Evolutionary conservation across 2,329 filamentous ascomycete genomes (phyloP).

Genomic region (Claviceps africana): DNA sequence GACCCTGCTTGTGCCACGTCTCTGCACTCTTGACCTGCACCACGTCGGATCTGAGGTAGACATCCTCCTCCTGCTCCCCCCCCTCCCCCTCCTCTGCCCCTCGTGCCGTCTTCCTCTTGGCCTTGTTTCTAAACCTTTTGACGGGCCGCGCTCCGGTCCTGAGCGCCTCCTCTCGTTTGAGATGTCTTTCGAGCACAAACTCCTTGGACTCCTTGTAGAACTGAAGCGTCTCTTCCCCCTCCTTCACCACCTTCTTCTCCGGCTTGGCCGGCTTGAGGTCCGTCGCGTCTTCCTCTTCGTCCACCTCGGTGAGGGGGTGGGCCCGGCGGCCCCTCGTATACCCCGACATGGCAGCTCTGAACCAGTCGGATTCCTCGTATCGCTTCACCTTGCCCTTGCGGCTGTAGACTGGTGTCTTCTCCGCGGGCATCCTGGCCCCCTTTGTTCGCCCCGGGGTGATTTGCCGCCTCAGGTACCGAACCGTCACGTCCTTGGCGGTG

Average conservation of each 20-base stretch:
- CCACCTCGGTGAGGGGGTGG: constrained; percentile 50
- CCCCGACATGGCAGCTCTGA: constrained; percentile 61
- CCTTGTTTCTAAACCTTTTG: constrained; percentile 59
- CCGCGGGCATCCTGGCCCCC: constrained; percentile 60
- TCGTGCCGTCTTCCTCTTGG: constrained; percentile 47
- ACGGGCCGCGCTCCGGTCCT: constrained; percentile 53
- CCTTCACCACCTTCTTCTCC: constrained; percentile 58
- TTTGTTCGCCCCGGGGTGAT: constrained; percentile 82
- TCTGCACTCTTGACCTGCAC: constrained; percentile 80
- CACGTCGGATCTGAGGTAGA: constrained; percentile 68
- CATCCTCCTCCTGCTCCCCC: constrained; percentile 57
- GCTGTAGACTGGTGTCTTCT: constrained; percentile 71
- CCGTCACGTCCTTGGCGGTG: constrained; percentile 87
- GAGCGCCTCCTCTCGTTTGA: constrained; percentile 85
- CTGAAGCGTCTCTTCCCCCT: constrained; percentile 69
- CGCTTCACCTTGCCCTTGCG: constrained; percentile 61
- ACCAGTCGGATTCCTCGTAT: constrained; percentile 78
- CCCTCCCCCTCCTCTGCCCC: constrained; percentile 24
- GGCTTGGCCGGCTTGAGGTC: constrained; percentile 62
- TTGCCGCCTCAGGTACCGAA: constrained; percentile 73
- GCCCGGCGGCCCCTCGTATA: constrained; percentile 43
- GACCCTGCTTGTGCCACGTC: constrained; percentile 95
- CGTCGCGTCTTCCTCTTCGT: constrained; percentile 64
- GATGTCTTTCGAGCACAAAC: constrained; percentile 70
- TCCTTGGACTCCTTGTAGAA: constrained; percentile 79